Conservation (phyloP, 176 grass and related monocot species). For the Ensete glaucum region DNA sequence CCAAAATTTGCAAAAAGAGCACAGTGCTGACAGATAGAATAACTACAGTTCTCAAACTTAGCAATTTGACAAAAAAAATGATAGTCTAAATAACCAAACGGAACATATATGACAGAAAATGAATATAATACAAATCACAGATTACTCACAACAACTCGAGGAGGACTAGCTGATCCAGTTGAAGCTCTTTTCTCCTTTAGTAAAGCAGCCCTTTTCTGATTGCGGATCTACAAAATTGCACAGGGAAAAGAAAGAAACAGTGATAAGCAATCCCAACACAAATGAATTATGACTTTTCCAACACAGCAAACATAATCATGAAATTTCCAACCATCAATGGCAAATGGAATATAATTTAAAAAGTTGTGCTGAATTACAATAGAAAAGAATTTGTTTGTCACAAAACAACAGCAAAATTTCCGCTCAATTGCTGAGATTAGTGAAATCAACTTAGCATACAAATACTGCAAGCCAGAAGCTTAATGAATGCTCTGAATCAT, state of each 20-base stretch:
- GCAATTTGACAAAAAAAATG: not conserved
- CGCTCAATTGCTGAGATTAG: no score
- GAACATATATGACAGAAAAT: not conserved
- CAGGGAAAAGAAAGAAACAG: slow-evolving; percentile 2
- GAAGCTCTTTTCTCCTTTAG: slow-evolving; percentile 76
- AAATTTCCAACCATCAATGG: no score
- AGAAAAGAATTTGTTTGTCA: no score
- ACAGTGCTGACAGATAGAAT: no score
- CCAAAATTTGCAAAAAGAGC: no score
- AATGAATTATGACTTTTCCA: not conserved
- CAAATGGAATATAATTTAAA: no score
- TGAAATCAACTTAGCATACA: no score
- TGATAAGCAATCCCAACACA: slow-evolving; percentile 3
- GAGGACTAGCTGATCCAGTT: slow-evolving; percentile 38
- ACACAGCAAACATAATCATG: not conserved
- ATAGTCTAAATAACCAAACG: not conserved
- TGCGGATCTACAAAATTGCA: slow-evolving; percentile 41
- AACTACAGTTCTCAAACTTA: no score
- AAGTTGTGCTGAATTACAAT: no score
- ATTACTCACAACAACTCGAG: slow-evolving; percentile 66
- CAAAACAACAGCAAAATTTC: no score
- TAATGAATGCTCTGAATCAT: no score
- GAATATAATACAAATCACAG: slow-evolving; percentile 2
- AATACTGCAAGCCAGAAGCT: no score
- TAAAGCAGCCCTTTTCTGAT: slow-evolving; percentile 73